Evolutionary conservation across 2,329 filamentous ascomycete genomes (phyloP), one percentile per base, ranked within the genome.

Genomic region (Verticillium nubilum): DNA sequence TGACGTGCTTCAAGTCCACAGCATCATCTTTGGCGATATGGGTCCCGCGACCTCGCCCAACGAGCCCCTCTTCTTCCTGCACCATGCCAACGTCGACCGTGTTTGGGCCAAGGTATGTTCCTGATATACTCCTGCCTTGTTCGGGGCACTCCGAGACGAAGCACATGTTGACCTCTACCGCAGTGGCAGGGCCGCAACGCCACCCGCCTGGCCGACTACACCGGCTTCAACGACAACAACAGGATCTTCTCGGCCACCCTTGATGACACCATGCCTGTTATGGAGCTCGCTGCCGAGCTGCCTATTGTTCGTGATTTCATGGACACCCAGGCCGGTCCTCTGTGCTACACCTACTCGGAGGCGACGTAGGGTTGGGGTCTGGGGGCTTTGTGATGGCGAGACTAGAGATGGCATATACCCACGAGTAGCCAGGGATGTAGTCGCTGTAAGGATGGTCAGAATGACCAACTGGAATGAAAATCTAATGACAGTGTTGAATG

Each of bases 51-150:
- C 66, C n/a, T 66, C 60, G 5, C 67, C 68, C 3, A 66, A 66
- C 23, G 69, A 72, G 52, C 66, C 67, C 25, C 37, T 72, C 0
- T 71, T 71, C 56, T 71, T 65, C 62, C 56, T 72, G 0, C 68
- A 71, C 15, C 70, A 71, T 2, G 61, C 64, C 47, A 69, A 71
- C 12, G 62, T 71, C 2, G 70, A 72, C 58, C 63, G 66, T 1
- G 60, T 62, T 13, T 72, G 68, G 66, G 67, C 60, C 15, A 60
- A 60, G 58, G 60, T 61, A 33, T 13, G 57, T 33, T n/a, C 25
- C 27, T 7, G 7, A 4, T 23, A n/a, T 17, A 19, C 2, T 26
- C 33, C 5, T 27, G 15, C 5, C 15, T n/a, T 3, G 2, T 19
- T 2, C 13, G 5, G 1, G 29, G 10, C 12, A 37, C 15, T 7